A percentile compares a stretch with the other conserved stretches of the same genome.
Evolutionary conservation across 2,329 filamentous ascomycete genomes (phyloP).

Genomic region (Colletotrichum musae): DNA sequence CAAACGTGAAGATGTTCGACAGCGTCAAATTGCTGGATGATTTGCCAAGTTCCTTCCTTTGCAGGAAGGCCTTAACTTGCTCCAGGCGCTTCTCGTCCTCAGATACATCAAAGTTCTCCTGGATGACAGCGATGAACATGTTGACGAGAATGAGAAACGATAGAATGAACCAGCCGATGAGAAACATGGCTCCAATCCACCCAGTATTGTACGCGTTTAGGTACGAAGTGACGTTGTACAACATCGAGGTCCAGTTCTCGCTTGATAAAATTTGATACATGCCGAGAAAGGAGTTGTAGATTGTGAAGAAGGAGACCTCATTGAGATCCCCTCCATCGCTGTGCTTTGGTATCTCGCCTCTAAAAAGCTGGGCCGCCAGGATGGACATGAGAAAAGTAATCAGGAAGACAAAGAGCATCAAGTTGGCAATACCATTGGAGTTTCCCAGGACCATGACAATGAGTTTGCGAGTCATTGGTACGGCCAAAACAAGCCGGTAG

Average conservation of each 20-base stretch:
- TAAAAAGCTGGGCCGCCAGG: slow-evolving; percentile 92
- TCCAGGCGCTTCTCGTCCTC: slow-evolving; percentile 98
- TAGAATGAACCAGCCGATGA: slow-evolving; percentile 96
- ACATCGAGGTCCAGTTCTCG: slow-evolving; percentile 92
- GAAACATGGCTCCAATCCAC: slow-evolving; percentile 93
- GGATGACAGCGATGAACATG: slow-evolving; percentile 99
- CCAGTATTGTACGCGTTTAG: slow-evolving; percentile 78
- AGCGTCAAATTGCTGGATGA: slow-evolving; percentile 82
- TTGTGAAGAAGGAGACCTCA: slow-evolving; percentile 85
- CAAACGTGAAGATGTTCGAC: slow-evolving; percentile 77
- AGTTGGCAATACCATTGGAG: slow-evolving; percentile 89
- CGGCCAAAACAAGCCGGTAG: slow-evolving; percentile 91
- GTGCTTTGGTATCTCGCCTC: slow-evolving; percentile 82
- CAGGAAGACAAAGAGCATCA: slow-evolving; percentile 96
- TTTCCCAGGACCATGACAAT: slow-evolving; percentile 93
- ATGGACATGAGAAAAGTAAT: slow-evolving; percentile 95
- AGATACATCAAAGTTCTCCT: slow-evolving; percentile 98
- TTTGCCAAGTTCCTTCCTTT: slow-evolving; percentile 87
- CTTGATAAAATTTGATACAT: slow-evolving; percentile 98
- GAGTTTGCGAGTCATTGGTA: slow-evolving; percentile 88
- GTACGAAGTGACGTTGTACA: slow-evolving; percentile 85
- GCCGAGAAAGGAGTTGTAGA: slow-evolving; percentile 95
- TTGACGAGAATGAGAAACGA: slow-evolving; percentile 97
- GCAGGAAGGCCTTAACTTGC: slow-evolving; percentile 94
- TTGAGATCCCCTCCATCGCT: slow-evolving; percentile 75